These are phyloP conservation scores for Hypoxylon cercidicola DNA, from an alignment of 495 filamentous ascomycete genomes.

Conservation along the genomic window DNA sequence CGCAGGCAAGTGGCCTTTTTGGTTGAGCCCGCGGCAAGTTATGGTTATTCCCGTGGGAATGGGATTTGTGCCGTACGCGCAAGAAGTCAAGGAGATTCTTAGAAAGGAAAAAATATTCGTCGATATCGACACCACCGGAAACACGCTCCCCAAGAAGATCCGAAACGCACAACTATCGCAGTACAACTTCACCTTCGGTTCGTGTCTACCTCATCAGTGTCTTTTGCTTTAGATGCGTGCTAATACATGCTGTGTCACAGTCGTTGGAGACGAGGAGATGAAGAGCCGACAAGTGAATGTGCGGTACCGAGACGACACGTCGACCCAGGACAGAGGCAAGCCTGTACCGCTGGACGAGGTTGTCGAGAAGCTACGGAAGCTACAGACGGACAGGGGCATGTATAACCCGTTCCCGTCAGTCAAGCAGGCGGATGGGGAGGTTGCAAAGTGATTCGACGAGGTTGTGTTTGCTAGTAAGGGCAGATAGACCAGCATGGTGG, in stretches of 20 bases:
- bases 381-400: slow-evolving; percentile 73
- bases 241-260: slow-evolving; percentile 52
- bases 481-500: neutral
- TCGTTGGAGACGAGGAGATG: slow-evolving; percentile 86
- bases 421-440: slow-evolving; percentile 36
- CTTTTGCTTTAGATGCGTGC: neutral
- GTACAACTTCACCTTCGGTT: slow-evolving; percentile 92
- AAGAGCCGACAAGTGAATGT: slow-evolving; percentile 84
- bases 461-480: neutral
- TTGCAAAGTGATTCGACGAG: slow-evolving; percentile 4
- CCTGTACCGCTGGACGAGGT: slow-evolving; percentile 81
- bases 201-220: slow-evolving; percentile 30
- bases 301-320: slow-evolving; percentile 86
- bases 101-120: slow-evolving; percentile 73
- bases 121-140: slow-evolving; percentile 87
- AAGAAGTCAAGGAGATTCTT: slow-evolving; percentile 77
- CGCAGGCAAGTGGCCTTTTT: slow-evolving; percentile 98
- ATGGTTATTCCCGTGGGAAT: slow-evolving; percentile 93
- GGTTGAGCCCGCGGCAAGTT: slow-evolving; percentile 92
- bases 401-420: slow-evolving; percentile 59
- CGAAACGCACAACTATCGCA: slow-evolving; percentile 84
- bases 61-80: slow-evolving; percentile 81
- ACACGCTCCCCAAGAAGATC: slow-evolving; percentile 97
- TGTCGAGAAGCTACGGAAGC: slow-evolving; percentile 72
- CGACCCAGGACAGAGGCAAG: slow-evolving; percentile 74